Base-by-base conservation (phyloP, 2,329 filamentous ascomycete species). In the Mycosphaerella arachidis region DNA sequence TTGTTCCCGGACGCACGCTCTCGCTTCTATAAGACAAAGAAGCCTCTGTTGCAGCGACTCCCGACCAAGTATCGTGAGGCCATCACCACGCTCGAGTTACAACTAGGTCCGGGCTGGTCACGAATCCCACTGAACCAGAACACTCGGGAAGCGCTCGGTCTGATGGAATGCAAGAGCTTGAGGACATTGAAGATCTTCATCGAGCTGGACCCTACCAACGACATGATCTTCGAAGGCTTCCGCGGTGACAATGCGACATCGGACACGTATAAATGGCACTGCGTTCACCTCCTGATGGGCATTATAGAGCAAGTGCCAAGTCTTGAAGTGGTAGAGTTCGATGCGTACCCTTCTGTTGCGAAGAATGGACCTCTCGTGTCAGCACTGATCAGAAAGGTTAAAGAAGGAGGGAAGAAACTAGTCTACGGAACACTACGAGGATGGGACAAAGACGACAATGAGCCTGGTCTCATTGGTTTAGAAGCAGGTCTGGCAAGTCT, bases 51-150 rank as follows among this genome's bases (percentile, higher is more conserved):
- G 30, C 82, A 86, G 6, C 85, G 88, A 18, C 74, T 92, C 57
- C 84, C 85, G 20, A 74, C 82, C 0, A 77, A 76, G 31, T 86
- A 89, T 71, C 83, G 87, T 35, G 76, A 77, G 16, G 81, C 76
- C 50, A 79, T 92, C 48, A 86, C 81, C 0, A 82, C 82, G 0
- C 75, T 92, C 2, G 86, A 92, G 73, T 74, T 92, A 56, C 83
- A 89, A 2, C 78, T 92, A 0, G 89, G 89, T 0, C 88, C 88
- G 0, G 88, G 88, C 20, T 92, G 87, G 84, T 85, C 79, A 62
- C 82, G 82, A 59, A 89, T 89, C 13, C 89, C 89, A 0, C 79
- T 79, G 35, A 84, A 86, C 53, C 92, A 90, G 86, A 83, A 85
- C 1, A 85, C 90, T 12, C 86, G 86, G 64, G 76, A 81, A 4